A percentile compares a stretch with the other conserved stretches of the same genome.
These are phyloP conservation scores for Corinectria fuckeliana DNA, from an alignment of 2,329 filamentous ascomycete species.

Conservation along the genomic window DNA sequence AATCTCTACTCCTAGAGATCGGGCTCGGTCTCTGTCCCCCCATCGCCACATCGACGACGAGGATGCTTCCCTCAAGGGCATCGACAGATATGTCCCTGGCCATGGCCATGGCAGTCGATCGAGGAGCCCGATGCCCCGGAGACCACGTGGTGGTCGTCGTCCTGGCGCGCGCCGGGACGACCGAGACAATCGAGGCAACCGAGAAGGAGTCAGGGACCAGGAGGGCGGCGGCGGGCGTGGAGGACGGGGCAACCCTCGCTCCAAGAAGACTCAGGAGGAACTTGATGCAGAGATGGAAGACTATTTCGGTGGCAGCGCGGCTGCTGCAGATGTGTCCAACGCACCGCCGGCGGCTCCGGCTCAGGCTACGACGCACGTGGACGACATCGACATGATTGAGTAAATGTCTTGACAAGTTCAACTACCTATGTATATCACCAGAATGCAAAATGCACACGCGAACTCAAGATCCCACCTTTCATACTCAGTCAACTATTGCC, in stretches of 20 bases:
- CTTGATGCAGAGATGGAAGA: slow-evolving; percentile 97
- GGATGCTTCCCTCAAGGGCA: slow-evolving; percentile 68
- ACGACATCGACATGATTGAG: slow-evolving; percentile 77
- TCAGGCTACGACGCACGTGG: slow-evolving; percentile 40
- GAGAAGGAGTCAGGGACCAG: slow-evolving; percentile 39
- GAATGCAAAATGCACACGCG: slow-evolving; percentile 32
- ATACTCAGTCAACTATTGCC: slow-evolving; percentile 11
- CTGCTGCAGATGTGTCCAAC: slow-evolving; percentile 41
- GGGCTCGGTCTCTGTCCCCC: slow-evolving; percentile 70
- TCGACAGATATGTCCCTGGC: slow-evolving; percentile 82
- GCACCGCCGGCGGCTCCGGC: slow-evolving; percentile 30
- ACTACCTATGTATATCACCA: slow-evolving; percentile 36
- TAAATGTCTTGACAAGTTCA: slow-evolving; percentile 40
- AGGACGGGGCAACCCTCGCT: slow-evolving; percentile 58
- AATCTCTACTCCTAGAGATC: slow-evolving; percentile 59
- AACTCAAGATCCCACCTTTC: slow-evolving; percentile 26
- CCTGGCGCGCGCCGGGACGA: slow-evolving; percentile 57
- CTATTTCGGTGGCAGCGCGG: slow-evolving; percentile 70
- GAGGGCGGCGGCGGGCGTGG: slow-evolving; percentile 44
- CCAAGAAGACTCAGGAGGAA: slow-evolving; percentile 88
- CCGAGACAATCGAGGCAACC: slow-evolving; percentile 29
- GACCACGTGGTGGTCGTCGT: slow-evolving; percentile 54
- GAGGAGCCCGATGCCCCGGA: slow-evolving; percentile 64
- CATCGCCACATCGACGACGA: slow-evolving; percentile 55
- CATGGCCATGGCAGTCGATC: slow-evolving; percentile 58